phyloP scores from a whole-genome alignment of 202 grass and related monocot genomes.

The Elaeis oleifera region DNA sequence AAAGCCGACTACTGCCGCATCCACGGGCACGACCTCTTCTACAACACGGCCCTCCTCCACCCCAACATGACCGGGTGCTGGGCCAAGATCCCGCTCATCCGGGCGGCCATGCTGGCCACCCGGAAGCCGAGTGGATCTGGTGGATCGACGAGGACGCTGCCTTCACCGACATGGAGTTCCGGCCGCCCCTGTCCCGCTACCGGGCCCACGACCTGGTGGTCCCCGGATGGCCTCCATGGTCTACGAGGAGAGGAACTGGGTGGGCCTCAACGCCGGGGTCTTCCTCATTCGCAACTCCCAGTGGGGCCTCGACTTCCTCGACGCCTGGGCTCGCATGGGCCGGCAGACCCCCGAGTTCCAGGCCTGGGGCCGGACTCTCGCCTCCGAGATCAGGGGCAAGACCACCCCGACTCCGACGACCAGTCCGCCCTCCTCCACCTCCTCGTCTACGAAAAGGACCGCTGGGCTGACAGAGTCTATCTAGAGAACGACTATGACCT shows the following conservation, averaged over 20 bases:
- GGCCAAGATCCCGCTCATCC: slow-evolving; percentile 65
- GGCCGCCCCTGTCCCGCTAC: slow-evolving; percentile 45
- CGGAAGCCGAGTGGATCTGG: slow-evolving; percentile 87
- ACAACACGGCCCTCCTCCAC: slow-evolving; percentile 66
- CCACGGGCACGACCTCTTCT: slow-evolving; percentile 54
- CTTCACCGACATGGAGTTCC: slow-evolving; percentile 95
- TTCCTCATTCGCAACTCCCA: slow-evolving; percentile 86
- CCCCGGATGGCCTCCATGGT: slow-evolving; percentile 61
- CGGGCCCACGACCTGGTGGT: slow-evolving; percentile 58
- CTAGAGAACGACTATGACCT: slow-evolving; percentile 69
- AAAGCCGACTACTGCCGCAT: slow-evolving; percentile 83
- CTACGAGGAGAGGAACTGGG: slow-evolving; percentile 48
- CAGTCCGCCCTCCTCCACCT: slow-evolving; percentile 90
- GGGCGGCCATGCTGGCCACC: slow-evolving; percentile 88
- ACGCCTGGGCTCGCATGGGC: slow-evolving; percentile 66
- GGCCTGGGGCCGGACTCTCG: slow-evolving; percentile 33
- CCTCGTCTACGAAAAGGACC: slow-evolving; percentile 35
- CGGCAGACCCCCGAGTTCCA: slow-evolving; percentile 50
- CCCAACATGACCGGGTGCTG: slow-evolving; percentile 61
- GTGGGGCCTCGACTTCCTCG: slow-evolving; percentile 89
- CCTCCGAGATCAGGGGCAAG: slow-evolving; percentile 69
- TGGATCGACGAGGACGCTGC: slow-evolving; percentile 94
- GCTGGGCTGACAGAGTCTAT: slow-evolving; percentile 56
- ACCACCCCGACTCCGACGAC: slow-evolving; percentile 68
- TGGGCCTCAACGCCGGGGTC: slow-evolving; percentile 74